Conservation (phyloP, 441 rosid species). For the Bruguiera hainesii region DNA sequence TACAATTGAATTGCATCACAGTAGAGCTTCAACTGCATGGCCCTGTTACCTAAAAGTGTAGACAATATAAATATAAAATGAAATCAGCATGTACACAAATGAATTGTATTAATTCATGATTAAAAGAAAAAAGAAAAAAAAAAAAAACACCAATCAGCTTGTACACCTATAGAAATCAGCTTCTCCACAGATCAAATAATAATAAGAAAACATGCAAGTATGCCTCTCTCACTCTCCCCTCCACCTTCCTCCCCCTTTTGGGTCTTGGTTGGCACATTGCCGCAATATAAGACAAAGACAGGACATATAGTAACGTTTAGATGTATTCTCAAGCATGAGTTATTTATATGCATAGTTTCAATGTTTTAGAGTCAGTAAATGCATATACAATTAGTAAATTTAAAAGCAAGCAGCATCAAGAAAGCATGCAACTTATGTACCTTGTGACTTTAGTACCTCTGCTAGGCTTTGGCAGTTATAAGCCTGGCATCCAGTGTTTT, state of each 20-base stretch:
- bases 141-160: too few species aligned
- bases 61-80: constrained; percentile 11
- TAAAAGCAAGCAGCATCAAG: constrained; percentile 6
- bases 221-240: neutral
- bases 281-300: neutral
- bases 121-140: too few species aligned
- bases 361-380: neutral
- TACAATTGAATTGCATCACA: constrained; percentile 68
- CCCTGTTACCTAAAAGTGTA: constrained; percentile 67
- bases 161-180: too few species aligned
- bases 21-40: constrained; percentile 63
- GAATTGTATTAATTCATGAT: too few species aligned
- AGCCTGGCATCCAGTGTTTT: constrained; percentile 50
- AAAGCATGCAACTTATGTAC: constrained; percentile 29
- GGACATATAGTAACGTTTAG: neutral
- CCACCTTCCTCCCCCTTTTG: constrained; percentile 5
- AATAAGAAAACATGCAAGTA: too few species aligned
- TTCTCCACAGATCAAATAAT: too few species aligned
- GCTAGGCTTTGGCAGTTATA: constrained; percentile 54
- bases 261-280: neutral
- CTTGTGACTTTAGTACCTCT: constrained; percentile 71
- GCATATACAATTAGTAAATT: constrained; percentile 1
- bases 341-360: too few species aligned
- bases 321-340: neutral
- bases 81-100: too few species aligned